Conservation (phyloP, 2,329 filamentous ascomycete genomes). For the Epichloe sibirici region DNA sequence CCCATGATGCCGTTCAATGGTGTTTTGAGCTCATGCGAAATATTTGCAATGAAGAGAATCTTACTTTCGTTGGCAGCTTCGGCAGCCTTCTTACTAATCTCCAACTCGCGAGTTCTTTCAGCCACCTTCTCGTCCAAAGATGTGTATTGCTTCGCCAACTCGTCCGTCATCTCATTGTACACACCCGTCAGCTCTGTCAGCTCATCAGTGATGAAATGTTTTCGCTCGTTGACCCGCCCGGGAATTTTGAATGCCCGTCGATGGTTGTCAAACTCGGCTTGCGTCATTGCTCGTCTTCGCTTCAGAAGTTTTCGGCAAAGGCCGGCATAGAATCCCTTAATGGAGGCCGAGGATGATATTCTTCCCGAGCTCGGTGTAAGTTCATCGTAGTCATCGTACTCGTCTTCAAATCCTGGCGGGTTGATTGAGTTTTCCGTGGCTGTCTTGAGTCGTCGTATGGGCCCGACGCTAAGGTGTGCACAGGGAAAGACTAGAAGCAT, state of each 20-base stretch:
- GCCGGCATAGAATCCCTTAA: slow-evolving; percentile 27
- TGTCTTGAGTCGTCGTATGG: slow-evolving; percentile 62
- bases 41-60: slow-evolving; percentile 94
- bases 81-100: slow-evolving; percentile 81
- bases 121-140: slow-evolving; percentile 74
- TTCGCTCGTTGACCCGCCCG: slow-evolving; percentile 63
- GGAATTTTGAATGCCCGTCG: slow-evolving; percentile 69
- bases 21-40: slow-evolving; percentile 78
- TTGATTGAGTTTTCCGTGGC: slow-evolving; percentile 65
- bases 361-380: slow-evolving; percentile 27
- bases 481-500: slow-evolving; percentile 63
- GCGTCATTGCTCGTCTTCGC: slow-evolving; percentile 16
- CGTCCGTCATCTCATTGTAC: slow-evolving; percentile 91
- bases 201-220: slow-evolving; percentile 71
- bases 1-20: slow-evolving; percentile 92
- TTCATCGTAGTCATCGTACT: slow-evolving; percentile 34
- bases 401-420: slow-evolving; percentile 47
- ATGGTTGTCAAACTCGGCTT: slow-evolving; percentile 19
- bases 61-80: slow-evolving; percentile 96
- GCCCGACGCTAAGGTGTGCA: slow-evolving; percentile 69
- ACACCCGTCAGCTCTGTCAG: slow-evolving; percentile 70
- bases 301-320: slow-evolving; percentile 26
- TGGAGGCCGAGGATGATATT: slow-evolving; percentile 32
- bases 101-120: slow-evolving; percentile 70
- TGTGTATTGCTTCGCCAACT: slow-evolving; percentile 76